These are phyloP conservation scores for Acanthamoeba triangularis DNA, from an alignment of 208 protist genomes.

Conservation along the genomic window DNA sequence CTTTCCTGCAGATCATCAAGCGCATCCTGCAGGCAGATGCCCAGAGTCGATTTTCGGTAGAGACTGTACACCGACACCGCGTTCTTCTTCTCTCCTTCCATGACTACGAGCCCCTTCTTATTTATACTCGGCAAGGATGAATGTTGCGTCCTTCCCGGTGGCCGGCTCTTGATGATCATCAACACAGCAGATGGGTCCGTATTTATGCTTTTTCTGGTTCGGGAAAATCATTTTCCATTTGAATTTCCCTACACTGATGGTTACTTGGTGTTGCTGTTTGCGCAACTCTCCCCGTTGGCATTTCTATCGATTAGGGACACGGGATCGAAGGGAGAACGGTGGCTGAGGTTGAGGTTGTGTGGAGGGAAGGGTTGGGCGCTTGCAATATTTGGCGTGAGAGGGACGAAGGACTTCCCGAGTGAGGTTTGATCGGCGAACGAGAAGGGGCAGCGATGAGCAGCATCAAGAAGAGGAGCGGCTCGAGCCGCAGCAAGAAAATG, in stretches of 20 bases:
- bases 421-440: neutral
- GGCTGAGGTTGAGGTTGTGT: neutral
- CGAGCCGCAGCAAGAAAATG: neutral
- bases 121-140: too few relatives aligned
- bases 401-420: too few relatives aligned
- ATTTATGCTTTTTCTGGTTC: too few relatives aligned
- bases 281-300: neutral
- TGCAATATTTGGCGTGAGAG: neutral
- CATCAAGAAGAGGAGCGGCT: neutral
- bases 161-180: too few relatives aligned
- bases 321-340: too few relatives aligned
- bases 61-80: conserved; percentile 61
- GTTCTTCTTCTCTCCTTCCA: conserved; percentile 60
- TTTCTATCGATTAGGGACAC: too few relatives aligned
- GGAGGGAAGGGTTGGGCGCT: neutral
- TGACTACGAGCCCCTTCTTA: neutral
- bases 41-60: conserved; percentile 71
- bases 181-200: too few relatives aligned
- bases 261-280: neutral
- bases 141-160: too few relatives aligned
- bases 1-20: conserved; percentile 43
- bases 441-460: neutral
- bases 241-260: neutral
- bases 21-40: conserved; percentile 68
- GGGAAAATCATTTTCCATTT: neutral